Base-by-base conservation (phyloP, 1,284 basidiomycete species). In the Ceratobasidium theobromae region DNA sequence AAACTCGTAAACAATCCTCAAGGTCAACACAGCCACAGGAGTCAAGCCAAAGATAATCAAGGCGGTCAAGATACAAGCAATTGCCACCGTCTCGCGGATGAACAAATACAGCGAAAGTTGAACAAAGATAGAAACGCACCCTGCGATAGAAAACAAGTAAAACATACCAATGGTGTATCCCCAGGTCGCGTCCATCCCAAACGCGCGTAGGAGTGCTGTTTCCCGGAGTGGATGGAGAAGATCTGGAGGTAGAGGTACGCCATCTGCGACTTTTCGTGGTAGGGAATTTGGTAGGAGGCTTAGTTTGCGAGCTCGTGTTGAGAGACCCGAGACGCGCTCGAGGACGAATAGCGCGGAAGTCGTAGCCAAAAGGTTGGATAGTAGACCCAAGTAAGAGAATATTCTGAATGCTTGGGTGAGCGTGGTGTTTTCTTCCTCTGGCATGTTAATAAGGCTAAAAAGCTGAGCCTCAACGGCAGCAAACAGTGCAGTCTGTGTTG, bases 291-390 rank as follows among this genome's bases (percentile, higher is more conserved):
- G 60, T 30, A 52, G 33, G n/a, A 51, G 60, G 16, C 33, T 35
- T 18, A 64, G 35, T 43, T 30, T 51, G n/a, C 60, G 60, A 28
- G 60, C 60, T 46, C 60, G 60, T 2, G 60, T 64, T 11, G 60
- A 64, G 16, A 64, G 49, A 23, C 60, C 60, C 9, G 60, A 64
- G 38, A 64, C 48, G 9, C 60, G 48, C 32, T 64, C 60, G 11
- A 64, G 60, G 25, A 64, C 60, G 38, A 64, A 64, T n/a, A 64
- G 60, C n/a, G 60, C 60, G 3, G 60, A 64, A 1, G 60, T 64
- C 5, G 60, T 64, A 4, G 60, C 48, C 6, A 64, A 27, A 11
- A 64, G 60, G 38, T 64, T 64, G 32, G 60, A 64, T 9, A 64
- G 48, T 12, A 64, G 49, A 12, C 60, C 60, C 11, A 53, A 32